A percentile compares a stretch with the other conserved stretches of the same genome.
phyloP scores from a whole-genome alignment of 1,139 yeast species.

The Yarrowia galli region DNA sequence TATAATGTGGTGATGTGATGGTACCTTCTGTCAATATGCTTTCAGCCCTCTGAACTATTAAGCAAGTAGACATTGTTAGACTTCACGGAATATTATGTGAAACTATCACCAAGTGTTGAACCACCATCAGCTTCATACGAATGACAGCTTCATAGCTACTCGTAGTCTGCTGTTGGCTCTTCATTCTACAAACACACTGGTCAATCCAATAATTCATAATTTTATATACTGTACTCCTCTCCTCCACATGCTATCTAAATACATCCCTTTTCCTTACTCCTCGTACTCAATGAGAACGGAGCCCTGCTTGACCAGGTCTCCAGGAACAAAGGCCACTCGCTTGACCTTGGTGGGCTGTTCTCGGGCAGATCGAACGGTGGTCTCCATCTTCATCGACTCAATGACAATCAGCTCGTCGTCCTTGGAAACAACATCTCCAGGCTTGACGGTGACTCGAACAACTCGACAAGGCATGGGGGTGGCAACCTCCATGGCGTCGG shows the following conservation, averaged over 20 bases:
- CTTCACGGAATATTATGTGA: too few relatives aligned
- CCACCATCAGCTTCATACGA: too few relatives aligned
- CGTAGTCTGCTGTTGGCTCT: too few relatives aligned
- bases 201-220: conserved; percentile 19
- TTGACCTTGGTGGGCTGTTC: conserved; percentile 45
- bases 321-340: conserved; percentile 48
- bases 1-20: too few relatives aligned
- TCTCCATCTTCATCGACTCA: conserved; percentile 60
- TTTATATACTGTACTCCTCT: conserved; percentile 11
- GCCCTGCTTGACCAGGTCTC: conserved; percentile 51
- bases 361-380: conserved; percentile 50
- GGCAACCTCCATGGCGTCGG: conserved; percentile 47
- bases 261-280: conserved; percentile 41
- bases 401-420: conserved; percentile 53
- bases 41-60: too few relatives aligned
- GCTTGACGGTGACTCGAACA: conserved; percentile 46
- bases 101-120: too few relatives aligned
- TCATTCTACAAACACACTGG: too few relatives aligned
- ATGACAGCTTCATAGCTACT: too few relatives aligned
- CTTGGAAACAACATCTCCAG: conserved; percentile 50
- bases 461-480: conserved; percentile 53
- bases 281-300: conserved; percentile 50
- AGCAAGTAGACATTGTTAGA: too few relatives aligned
- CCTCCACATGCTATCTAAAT: conserved; percentile 29
- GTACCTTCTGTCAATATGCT: too few relatives aligned